Conservation (phyloP, 1,284 basidiomycete genomes). For the Cryptococcus sp. region DNA sequence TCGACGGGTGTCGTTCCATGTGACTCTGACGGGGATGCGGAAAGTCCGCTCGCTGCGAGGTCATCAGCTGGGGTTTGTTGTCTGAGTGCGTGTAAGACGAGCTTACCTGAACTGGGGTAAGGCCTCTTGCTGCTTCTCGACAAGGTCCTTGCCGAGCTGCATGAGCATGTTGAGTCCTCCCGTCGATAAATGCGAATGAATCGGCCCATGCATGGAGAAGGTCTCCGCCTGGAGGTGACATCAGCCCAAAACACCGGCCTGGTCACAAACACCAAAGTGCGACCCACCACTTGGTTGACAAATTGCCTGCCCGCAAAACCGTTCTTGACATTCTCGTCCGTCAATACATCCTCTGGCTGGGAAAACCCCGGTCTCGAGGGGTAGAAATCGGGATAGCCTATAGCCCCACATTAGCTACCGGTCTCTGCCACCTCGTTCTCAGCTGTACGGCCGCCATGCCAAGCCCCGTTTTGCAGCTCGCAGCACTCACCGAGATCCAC, state of each 20-base stretch:
- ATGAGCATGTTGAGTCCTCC: slow-evolving; percentile 66
- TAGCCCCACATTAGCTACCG: background rate
- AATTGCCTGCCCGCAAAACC: slow-evolving; percentile 64
- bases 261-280: background rate
- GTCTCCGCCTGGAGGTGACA: slow-evolving; percentile 52
- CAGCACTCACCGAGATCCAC: slow-evolving; percentile 44
- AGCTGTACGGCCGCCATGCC: background rate
- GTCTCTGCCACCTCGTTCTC: background rate
- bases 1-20: slow-evolving; percentile 82
- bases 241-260: background rate
- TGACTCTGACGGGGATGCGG: slow-evolving; percentile 80
- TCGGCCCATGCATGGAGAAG: slow-evolving; percentile 57
- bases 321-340: slow-evolving; percentile 70
- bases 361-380: slow-evolving; percentile 75
- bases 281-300: slow-evolving; percentile 53
- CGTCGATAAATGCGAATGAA: slow-evolving; percentile 53
- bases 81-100: background rate
- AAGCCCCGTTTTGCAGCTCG: too few species aligned
- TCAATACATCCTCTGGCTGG: slow-evolving; percentile 80
- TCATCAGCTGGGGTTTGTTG: slow-evolving; percentile 7
- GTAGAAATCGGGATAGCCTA: slow-evolving; percentile 81
- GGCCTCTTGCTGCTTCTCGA: slow-evolving; percentile 55
- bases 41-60: slow-evolving; percentile 65
- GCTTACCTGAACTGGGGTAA: slow-evolving; percentile 46
- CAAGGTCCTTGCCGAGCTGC: slow-evolving; percentile 74